Base-by-base conservation (phyloP, 2,329 filamentous ascomycete genomes). In the Penicillium palitans region DNA sequence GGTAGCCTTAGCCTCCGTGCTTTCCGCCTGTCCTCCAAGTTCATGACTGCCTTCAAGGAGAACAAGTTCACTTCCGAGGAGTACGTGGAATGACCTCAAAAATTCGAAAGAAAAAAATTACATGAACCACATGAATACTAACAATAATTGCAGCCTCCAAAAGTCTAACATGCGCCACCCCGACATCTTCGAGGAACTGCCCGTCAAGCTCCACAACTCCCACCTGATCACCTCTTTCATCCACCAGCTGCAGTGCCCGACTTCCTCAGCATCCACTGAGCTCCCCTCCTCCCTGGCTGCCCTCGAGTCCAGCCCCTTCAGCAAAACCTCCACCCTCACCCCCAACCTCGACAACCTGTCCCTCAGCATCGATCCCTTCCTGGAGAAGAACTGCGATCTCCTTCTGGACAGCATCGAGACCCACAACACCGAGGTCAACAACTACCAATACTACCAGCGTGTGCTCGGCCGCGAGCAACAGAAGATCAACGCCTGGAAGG, bases 401-500 rank as follows among this genome's bases (percentile, higher is more conserved):
- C 86, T 99, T 57, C 87, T 98, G 63, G 95, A 99, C 74, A 92
- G 90, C 82, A 96, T 99, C 76, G 95, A 99, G 83, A 89, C 90
- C 56, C 95, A 99, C 83, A 95, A 98, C 81, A 96, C 93, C 60
- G 95, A 99, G 79, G 89, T 96, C 76, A 98, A 98, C 87, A 99
- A 99, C 85, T 95, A 96, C 82, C 93, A 97, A 78, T 91, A 90
- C 84, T 97, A 97, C 83, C 92, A 97, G 81, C 87, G 95, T 71
- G 92, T 96, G 73, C 84, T 98, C 58, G 89, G 88, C 54, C 90
- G 95, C 69, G 95, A 99, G 81, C 95, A 99, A 81, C 81, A 90
- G 71, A 99, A 98, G 86, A 97, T 99, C 70, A 88, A 90, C 55
- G 89, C 92, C 66, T 99, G 95, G 95, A 93, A 98, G 80, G 81